These are phyloP conservation scores for Aspergillus ochraceus DNA, from an alignment of 2,329 filamentous ascomycete genomes.

Conservation along the genomic window DNA sequence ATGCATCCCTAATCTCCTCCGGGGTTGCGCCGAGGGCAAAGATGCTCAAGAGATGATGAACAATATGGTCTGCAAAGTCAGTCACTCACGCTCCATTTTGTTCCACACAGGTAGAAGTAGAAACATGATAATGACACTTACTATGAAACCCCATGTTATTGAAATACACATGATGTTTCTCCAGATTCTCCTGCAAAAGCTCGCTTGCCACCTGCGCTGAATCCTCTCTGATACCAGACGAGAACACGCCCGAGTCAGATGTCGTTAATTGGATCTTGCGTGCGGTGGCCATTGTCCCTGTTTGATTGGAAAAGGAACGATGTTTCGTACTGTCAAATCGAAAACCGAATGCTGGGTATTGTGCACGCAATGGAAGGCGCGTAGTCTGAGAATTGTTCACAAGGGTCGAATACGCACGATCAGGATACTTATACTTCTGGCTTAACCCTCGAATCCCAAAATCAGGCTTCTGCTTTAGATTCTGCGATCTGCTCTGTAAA, in stretches of 20 bases:
- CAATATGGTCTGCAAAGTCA: conserved; percentile 64
- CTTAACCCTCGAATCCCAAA: neutral
- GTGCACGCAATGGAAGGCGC: neutral
- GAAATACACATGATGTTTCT: conserved; percentile 75
- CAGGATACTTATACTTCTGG: neutral
- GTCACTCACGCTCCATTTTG: neutral
- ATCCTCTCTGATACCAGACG: conserved; percentile 51
- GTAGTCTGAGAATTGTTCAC: neutral
- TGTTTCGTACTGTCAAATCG: neutral
- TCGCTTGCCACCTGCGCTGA: conserved; percentile 64
- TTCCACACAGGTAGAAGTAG: neutral
- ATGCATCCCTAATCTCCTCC: conserved; percentile 61
- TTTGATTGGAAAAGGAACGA: neutral
- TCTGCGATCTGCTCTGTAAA: no score
- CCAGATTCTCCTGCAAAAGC: conserved; percentile 74
- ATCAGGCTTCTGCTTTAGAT: neutral
- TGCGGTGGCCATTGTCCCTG: conserved; percentile 49
- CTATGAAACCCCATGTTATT: conserved; percentile 73
- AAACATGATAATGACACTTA: conserved; percentile 17
- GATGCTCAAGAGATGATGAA: conserved; percentile 73
- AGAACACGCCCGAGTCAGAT: conserved; percentile 48
- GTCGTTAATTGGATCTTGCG: conserved; percentile 48
- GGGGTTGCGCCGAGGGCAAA: conserved; percentile 72
- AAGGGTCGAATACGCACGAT: neutral
- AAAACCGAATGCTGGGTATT: neutral